Evolutionary conservation across 2,329 filamentous ascomycete genomes (phyloP).

Genomic region (Chaetomium sp.): DNA sequence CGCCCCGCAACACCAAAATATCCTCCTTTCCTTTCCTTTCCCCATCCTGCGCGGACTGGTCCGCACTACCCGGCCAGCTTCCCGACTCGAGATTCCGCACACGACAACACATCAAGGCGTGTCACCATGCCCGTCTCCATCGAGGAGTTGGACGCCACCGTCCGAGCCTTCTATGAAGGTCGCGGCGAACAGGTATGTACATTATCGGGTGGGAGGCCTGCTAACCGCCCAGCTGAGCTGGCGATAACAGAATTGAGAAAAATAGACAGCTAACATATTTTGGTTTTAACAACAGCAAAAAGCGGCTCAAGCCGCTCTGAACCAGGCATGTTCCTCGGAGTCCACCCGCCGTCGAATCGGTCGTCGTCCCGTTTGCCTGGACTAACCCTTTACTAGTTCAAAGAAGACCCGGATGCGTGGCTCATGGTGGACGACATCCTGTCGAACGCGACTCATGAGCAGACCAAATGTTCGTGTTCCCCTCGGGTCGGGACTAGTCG

Average conservation of each 20-base stretch:
- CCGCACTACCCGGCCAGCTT: neutral
- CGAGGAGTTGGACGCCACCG: conserved; percentile 90
- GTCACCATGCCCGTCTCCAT: conserved; percentile 64
- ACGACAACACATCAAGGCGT: conserved; percentile 12
- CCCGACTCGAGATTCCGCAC: neutral
- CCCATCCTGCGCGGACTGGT: neutral
- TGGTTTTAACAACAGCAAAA: conserved; percentile 65
- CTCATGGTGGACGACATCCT: conserved; percentile 95
- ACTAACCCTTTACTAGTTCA: conserved; percentile 61
- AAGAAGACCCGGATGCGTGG: conserved; percentile 98
- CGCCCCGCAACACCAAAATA: conserved; percentile 2
- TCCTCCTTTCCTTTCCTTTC: too few relatives aligned
- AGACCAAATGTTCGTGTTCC: conserved; percentile 83
- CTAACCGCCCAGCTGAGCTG: neutral
- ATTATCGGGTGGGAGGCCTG: conserved; percentile 3
- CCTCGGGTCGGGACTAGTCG: neutral
- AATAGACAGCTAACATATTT: too few relatives aligned
- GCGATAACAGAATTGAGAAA: too few relatives aligned
- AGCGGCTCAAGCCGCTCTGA: conserved; percentile 84
- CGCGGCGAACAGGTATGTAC: conserved; percentile 77
- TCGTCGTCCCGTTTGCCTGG: neutral
- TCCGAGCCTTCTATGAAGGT: conserved; percentile 96
- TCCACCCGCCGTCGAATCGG: neutral
- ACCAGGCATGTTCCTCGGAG: conserved; percentile 60
- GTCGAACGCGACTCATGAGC: conserved; percentile 82